Conservation (phyloP, 202 grass and related monocot species). For the Brachypodium distachyon region DNA sequence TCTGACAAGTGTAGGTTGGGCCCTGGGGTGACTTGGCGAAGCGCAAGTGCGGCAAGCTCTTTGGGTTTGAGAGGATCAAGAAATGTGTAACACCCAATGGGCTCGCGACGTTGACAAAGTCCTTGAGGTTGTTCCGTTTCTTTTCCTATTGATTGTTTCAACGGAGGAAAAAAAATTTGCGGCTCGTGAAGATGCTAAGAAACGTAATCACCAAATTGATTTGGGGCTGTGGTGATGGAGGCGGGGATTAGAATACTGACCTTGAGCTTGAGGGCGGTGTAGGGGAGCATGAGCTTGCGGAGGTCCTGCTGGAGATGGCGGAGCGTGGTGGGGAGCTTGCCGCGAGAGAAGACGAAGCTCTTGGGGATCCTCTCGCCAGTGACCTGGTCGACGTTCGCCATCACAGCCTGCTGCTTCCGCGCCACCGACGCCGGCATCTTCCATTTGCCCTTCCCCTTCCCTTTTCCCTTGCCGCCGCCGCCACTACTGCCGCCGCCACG, state of each 20-base stretch:
- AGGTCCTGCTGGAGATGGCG: slow-evolving; percentile 69
- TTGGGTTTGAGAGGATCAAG: slow-evolving; percentile 72
- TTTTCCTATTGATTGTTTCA: slow-evolving; percentile 54
- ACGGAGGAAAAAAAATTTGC: neutral
- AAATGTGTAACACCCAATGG: slow-evolving; percentile 88
- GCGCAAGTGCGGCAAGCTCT: slow-evolving; percentile 62
- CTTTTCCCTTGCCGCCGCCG: neutral
- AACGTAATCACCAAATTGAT: neutral
- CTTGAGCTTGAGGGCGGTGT: slow-evolving; percentile 68
- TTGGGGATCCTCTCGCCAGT: slow-evolving; percentile 74
- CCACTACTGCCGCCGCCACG: slow-evolving; percentile 3
- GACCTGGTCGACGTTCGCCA: slow-evolving; percentile 61
- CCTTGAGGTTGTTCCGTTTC: slow-evolving; percentile 83
- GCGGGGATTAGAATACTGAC: neutral
- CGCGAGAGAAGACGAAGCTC: slow-evolving; percentile 81
- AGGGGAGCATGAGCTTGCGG: slow-evolving; percentile 78
- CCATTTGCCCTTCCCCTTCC: neutral
- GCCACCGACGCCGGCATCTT: slow-evolving; percentile 14
- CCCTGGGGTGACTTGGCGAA: slow-evolving; percentile 73
- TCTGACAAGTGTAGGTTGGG: slow-evolving; percentile 70
- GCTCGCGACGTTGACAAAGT: slow-evolving; percentile 76
- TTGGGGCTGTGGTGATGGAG: neutral
- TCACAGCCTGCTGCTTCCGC: slow-evolving; percentile 36
- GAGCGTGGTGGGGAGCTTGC: slow-evolving; percentile 63
- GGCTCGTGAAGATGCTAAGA: neutral